Evolutionary conservation across 768 basidiomycete species (phyloP).

Genomic region (Tephrocybe sp.): DNA sequence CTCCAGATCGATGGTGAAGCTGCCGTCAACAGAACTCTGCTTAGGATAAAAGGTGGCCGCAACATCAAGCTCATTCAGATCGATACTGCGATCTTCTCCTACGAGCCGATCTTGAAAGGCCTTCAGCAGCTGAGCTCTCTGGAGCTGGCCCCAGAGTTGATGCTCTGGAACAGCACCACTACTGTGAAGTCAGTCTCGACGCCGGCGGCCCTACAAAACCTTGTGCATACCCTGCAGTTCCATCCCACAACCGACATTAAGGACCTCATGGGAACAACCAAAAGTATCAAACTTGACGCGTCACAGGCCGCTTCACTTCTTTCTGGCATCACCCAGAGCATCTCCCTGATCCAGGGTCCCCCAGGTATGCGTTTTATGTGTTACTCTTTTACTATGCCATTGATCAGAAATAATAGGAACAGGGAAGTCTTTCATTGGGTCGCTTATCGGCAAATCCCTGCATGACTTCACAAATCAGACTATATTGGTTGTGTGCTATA

Average conservation of each 20-base stretch:
- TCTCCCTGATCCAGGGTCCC: conserved; percentile 70
- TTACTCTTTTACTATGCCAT: not conserved
- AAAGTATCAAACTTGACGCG: conserved; percentile 46
- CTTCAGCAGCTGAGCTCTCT: conserved; percentile 47
- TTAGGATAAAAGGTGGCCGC: conserved; percentile 31
- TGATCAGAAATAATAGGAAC: conserved; percentile 45
- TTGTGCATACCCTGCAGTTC: conserved; percentile 25
- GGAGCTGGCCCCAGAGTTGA: conserved; percentile 49
- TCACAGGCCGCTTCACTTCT: conserved; percentile 51
- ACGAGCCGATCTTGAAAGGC: conserved; percentile 59
- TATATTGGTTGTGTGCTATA: conserved; percentile 72
- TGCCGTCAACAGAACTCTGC: conserved; percentile 37
- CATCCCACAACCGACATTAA: conserved; percentile 42
- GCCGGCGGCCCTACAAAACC: conserved; percentile 5
- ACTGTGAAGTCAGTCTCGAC: not conserved
- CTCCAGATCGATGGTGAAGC: conserved; percentile 50
- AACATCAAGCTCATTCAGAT: conserved; percentile 47
- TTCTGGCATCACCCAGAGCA: conserved; percentile 50
- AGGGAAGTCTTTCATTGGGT: conserved; percentile 75
- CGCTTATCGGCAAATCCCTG: conserved; percentile 60
- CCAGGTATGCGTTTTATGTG: conserved; percentile 45
- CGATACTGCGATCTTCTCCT: conserved; percentile 62
- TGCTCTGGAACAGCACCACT: conserved; percentile 47
- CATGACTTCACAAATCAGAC: conserved; percentile 45
- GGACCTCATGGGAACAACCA: conserved; percentile 32